These are phyloP conservation scores for Auxenochlorella protothecoides DNA, from an alignment of 139 green algal genomes.

Conservation along the genomic window DNA sequence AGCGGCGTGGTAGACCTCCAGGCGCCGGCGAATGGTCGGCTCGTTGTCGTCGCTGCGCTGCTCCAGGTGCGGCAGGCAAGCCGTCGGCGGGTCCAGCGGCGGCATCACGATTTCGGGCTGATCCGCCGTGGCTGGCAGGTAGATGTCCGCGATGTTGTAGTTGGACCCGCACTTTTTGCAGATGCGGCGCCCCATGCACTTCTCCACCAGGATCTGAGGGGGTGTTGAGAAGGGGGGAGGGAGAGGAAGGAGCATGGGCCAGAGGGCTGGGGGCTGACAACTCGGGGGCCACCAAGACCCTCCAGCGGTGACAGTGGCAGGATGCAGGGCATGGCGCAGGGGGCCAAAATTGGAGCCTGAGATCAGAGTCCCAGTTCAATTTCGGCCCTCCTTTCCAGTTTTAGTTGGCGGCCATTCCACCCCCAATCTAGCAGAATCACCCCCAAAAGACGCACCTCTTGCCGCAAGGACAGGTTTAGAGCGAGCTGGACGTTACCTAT, in stretches of 20 bases:
- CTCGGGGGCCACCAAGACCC: no score
- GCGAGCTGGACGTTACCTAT: constrained; percentile 61
- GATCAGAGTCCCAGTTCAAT: no score
- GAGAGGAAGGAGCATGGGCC: neutral
- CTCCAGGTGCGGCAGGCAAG: constrained; percentile 71
- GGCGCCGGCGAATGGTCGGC: constrained; percentile 60
- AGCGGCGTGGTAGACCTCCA: constrained; percentile 72
- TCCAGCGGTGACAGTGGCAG: no score
- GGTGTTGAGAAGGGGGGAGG: neutral
- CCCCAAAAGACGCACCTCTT: constrained; percentile 45
- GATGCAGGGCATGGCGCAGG: no score
- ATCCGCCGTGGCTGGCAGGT: constrained; percentile 43
- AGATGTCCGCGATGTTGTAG: constrained; percentile 95
- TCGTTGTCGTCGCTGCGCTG: constrained; percentile 76
- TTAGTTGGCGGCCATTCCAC: no score
- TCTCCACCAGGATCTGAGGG: constrained; percentile 72
- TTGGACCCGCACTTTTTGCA: constrained; percentile 84
- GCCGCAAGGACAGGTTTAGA: constrained; percentile 77
- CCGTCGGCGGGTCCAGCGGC: constrained; percentile 60
- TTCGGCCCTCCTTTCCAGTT: no score
- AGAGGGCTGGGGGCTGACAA: no score
- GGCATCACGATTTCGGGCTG: constrained; percentile 82
- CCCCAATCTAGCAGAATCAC: no score
- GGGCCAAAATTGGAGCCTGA: no score
- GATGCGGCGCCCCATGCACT: constrained; percentile 80